phyloP scores from a whole-genome alignment of 768 basidiomycete species.

The Leccinum truebloodii region DNA sequence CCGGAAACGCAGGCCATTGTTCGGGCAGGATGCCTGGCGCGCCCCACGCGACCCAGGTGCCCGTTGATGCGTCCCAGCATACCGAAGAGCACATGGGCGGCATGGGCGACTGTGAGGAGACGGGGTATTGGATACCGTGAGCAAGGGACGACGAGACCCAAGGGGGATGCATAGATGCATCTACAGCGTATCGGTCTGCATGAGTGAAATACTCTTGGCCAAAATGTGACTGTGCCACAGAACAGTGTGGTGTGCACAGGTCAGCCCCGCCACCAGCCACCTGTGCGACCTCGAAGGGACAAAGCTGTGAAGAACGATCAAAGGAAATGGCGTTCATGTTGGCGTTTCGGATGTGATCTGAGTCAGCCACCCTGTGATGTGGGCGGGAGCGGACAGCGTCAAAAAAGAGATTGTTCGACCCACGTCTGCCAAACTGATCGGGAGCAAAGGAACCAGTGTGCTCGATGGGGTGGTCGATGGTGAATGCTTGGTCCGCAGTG shows the following conservation, averaged over 20 bases:
- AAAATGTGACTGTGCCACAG: constrained; percentile 26
- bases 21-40: constrained; percentile 27
- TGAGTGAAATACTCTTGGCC: constrained; percentile 29
- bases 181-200: constrained; percentile 24
- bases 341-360: constrained; percentile 20
- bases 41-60: constrained; percentile 33
- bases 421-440: constrained; percentile 34
- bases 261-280: constrained; percentile 26
- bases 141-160: constrained; percentile 30
- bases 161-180: constrained; percentile 24
- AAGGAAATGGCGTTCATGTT: constrained; percentile 22
- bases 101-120: constrained; percentile 31
- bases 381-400: constrained; percentile 35
- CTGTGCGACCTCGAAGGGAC: constrained; percentile 20
- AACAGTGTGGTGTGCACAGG: constrained; percentile 26
- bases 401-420: constrained; percentile 40
- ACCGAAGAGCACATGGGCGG: constrained; percentile 29
- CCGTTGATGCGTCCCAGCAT: constrained; percentile 32
- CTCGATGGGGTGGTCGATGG: constrained; percentile 18
- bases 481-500: constrained; percentile 12
- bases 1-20: constrained; percentile 33
- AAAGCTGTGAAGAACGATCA: constrained; percentile 26
- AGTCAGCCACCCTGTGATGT: constrained; percentile 27
- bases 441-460: constrained; percentile 10
- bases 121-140: constrained; percentile 32